Base-by-base conservation (phyloP, 495 filamentous ascomycete genomes). In the Stereocaulon alpinum region DNA sequence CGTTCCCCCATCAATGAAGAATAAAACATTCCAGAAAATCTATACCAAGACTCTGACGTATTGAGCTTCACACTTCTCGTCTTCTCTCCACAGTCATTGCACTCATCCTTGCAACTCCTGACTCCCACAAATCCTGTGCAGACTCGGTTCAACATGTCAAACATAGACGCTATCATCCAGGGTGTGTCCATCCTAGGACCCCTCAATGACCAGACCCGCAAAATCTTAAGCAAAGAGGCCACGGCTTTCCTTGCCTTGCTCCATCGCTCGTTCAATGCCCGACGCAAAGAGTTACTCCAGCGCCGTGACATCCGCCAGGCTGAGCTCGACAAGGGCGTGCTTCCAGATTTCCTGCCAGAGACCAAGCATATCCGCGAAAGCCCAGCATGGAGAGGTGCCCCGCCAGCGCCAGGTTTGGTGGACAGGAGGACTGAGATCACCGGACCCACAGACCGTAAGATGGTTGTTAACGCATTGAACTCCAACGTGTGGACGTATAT, bases 361-460 rank as follows among this genome's bases (percentile, higher is more conserved):
- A 97, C 94, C 32, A 89, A 85, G 72, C 87, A 91, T 76, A 93
- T 99, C 74, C 89, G 93, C 65, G 92, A 96, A 66, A 86, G 95
- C 71, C 84, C 86, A 70, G 82, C 90, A 67, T 99, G 93, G 93
- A 90, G 85, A 77, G 94, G 90, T 61, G 91, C 93, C 32, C 85
- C 89, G 49, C 93, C 94, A 17, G 93, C 94, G 10, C 92, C 93
- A 0, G 93, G 93, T 45, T 77, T 99, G 42, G 85, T 96, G 40
- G 94, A 99, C 76, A 83, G 93, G 60, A 80, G 93, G 62, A 91
- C 96, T n/a, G 93, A 99, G 80, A 99, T 99, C 73, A 99, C 93
- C 15, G 93, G 93, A 1, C 93, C 93, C 0, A 97, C 93, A 4
- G 93, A 97, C 74, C 81, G 94, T 61, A 99, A 97, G 82, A 99